Evolutionary conservation across 2,329 filamentous ascomycete genomes (phyloP).

Genomic region (Fusarium chaquense): DNA sequence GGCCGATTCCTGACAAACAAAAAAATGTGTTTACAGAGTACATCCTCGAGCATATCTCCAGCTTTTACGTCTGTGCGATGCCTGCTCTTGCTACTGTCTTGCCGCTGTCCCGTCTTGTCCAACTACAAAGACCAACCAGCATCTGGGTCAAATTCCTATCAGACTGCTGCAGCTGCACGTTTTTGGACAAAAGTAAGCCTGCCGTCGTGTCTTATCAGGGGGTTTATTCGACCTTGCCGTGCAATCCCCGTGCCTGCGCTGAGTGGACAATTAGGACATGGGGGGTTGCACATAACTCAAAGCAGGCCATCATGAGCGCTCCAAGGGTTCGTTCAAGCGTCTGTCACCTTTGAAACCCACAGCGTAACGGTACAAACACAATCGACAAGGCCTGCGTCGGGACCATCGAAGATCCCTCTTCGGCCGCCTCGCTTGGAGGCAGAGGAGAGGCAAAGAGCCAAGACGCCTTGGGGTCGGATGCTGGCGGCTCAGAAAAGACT

Average conservation of each 20-base stretch:
- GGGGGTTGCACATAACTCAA: constrained; percentile 16
- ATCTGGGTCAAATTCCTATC: constrained; percentile 22
- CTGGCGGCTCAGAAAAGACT: constrained; percentile 31
- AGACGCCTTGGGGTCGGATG: constrained; percentile 29
- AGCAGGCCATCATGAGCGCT: constrained; percentile 16
- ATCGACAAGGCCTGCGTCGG: constrained; percentile 25
- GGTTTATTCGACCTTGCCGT: constrained; percentile 25
- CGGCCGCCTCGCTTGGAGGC: constrained; percentile 29
- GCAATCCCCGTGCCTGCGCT: constrained; percentile 26
- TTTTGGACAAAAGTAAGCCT: constrained; percentile 39
- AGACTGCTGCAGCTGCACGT: constrained; percentile 43
- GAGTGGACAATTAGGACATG: constrained; percentile 28
- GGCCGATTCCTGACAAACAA: constrained; percentile 30
- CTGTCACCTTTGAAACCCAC: constrained; percentile 8
- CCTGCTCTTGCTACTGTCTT: neutral
- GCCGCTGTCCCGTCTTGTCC: neutral
- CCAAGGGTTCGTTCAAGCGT: constrained; percentile 14
- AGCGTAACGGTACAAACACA: constrained; percentile 5
- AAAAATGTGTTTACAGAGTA: constrained; percentile 15
- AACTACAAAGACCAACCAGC: neutral
- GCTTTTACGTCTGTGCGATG: constrained; percentile 38
- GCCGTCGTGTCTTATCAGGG: constrained; percentile 26
- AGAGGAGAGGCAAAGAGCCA: constrained; percentile 25
- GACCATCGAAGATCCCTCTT: constrained; percentile 38
- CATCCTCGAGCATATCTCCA: constrained; percentile 18